Evolutionary conservation across 306 rosid species (phyloP).

Genomic region (Cucumis melo): DNA sequence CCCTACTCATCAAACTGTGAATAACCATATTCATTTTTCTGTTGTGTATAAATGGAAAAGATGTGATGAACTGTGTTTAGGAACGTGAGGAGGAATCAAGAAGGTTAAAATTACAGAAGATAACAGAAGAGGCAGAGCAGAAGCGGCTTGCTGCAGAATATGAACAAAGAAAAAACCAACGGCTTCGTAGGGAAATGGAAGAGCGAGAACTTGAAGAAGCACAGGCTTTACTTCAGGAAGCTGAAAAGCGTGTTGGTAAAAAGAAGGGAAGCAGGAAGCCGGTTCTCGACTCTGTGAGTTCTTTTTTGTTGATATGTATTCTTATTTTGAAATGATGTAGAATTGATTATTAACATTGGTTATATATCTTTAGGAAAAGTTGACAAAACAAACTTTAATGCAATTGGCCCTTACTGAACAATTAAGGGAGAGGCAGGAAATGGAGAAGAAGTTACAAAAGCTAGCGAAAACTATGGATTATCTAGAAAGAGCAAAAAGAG

Average conservation of each 20-base stretch:
- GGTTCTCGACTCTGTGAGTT: conserved; percentile 60
- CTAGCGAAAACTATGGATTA: conserved; percentile 76
- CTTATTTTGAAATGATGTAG: not conserved
- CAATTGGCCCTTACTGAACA: conserved; percentile 69
- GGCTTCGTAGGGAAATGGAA: conserved; percentile 65
- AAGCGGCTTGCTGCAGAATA: conserved; percentile 57
- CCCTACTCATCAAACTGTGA: conserved; percentile 10
- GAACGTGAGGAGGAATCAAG: conserved; percentile 80
- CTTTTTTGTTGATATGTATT: not conserved
- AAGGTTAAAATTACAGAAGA: conserved; percentile 55
- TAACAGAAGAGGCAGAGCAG: conserved; percentile 80
- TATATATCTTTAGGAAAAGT: conserved; percentile 32
- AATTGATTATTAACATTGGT: conserved; percentile 4
- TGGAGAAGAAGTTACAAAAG: conserved; percentile 83
- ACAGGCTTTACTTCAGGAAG: conserved; percentile 44
- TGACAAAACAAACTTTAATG: conserved; percentile 51
- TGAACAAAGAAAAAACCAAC: conserved; percentile 48
- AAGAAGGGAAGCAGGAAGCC: conserved; percentile 53
- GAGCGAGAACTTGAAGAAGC: conserved; percentile 64
- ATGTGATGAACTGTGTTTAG: conserved; percentile 15
- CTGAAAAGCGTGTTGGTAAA: conserved; percentile 28
- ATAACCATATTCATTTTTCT: not conserved
- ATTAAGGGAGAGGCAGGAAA: conserved; percentile 79
- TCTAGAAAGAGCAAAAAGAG: conserved; percentile 91
- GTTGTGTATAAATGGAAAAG: not conserved